Percentiles rank a stretch among this genome's conserved stretches.
These are phyloP conservation scores for Tetrahymena borealis DNA, from an alignment of 73 alveolate species.

Conservation along the genomic window DNA sequence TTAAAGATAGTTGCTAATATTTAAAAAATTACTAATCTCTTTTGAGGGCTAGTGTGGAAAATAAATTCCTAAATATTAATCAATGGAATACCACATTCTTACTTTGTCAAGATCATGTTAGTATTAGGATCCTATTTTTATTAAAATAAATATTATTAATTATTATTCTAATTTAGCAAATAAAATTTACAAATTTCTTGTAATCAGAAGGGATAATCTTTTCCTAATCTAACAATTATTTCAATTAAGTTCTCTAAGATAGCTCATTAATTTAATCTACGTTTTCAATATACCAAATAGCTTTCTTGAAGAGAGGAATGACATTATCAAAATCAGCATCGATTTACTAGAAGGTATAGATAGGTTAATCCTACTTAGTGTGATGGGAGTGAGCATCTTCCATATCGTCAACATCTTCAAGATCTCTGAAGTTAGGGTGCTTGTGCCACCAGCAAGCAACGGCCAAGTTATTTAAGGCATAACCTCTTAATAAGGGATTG, in stretches of 20 bases:
- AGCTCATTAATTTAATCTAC: constrained; percentile 8
- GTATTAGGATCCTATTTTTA: not conserved
- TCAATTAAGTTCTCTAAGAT: not conserved
- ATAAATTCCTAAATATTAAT: constrained; percentile 20
- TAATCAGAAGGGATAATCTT: constrained; percentile 10
- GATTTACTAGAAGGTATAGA: constrained; percentile 4
- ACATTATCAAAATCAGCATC: constrained; percentile 33
- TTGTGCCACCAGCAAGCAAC: constrained; percentile 45
- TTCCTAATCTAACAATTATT: not conserved
- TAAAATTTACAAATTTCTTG: constrained; percentile 4
- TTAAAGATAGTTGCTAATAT: not conserved
- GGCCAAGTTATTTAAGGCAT: constrained; percentile 30
- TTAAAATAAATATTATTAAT: no score
- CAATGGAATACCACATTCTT: constrained; percentile 18
- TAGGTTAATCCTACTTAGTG: not conserved
- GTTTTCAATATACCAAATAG: constrained; percentile 25
- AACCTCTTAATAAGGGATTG: constrained; percentile 15
- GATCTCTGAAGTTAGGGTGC: constrained; percentile 20
- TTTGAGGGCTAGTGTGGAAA: constrained; percentile 12
- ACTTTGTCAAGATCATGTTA: not conserved
- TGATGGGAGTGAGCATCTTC: not conserved
- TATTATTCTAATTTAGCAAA: no score
- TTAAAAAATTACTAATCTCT: not conserved
- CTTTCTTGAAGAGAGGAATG: constrained; percentile 12
- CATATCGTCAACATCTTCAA: constrained; percentile 3